phyloP scores from a whole-genome alignment of 2,329 filamentous ascomycete genomes.

The Ophiosphaerella korrae region DNA sequence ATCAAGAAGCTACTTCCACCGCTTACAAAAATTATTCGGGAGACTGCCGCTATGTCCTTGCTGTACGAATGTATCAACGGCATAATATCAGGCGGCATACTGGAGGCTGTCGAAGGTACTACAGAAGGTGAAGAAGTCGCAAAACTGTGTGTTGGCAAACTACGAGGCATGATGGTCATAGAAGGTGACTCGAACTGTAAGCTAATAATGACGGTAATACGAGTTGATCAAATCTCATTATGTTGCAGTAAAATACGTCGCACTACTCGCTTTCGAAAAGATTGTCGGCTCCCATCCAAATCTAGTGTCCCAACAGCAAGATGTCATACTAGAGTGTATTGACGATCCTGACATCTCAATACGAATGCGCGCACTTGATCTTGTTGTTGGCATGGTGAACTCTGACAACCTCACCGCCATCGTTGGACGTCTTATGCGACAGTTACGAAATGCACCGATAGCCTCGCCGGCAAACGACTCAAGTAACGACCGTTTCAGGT shows the following conservation, averaged over 20 bases:
- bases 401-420: conserved; percentile 82
- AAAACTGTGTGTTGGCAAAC: conserved; percentile 86
- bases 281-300: conserved; percentile 88
- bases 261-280: conserved; percentile 91
- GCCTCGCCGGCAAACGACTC: conserved; percentile 54
- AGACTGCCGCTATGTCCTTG: conserved; percentile 96
- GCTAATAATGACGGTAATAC: conserved; percentile 40
- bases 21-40: conserved; percentile 88
- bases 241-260: conserved; percentile 87
- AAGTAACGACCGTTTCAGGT: conserved; percentile 53
- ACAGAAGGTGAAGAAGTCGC: conserved; percentile 90
- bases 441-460: conserved; percentile 72
- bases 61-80: conserved; percentile 98
- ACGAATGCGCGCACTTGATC: conserved; percentile 85
- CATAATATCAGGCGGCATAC: conserved; percentile 93
- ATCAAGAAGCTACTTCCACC: conserved; percentile 91
- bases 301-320: conserved; percentile 88
- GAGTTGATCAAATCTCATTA: conserved; percentile 16
- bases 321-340: conserved; percentile 95
- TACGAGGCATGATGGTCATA: conserved; percentile 91
- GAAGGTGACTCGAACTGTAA: conserved; percentile 91
- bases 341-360: conserved; percentile 97
- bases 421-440: conserved; percentile 84
- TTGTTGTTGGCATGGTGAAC: conserved; percentile 93
- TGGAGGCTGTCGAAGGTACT: conserved; percentile 79